These are phyloP conservation scores for Clarireedia homoeocarpa DNA, from an alignment of 2,329 filamentous ascomycete species.

Conservation along the genomic window DNA sequence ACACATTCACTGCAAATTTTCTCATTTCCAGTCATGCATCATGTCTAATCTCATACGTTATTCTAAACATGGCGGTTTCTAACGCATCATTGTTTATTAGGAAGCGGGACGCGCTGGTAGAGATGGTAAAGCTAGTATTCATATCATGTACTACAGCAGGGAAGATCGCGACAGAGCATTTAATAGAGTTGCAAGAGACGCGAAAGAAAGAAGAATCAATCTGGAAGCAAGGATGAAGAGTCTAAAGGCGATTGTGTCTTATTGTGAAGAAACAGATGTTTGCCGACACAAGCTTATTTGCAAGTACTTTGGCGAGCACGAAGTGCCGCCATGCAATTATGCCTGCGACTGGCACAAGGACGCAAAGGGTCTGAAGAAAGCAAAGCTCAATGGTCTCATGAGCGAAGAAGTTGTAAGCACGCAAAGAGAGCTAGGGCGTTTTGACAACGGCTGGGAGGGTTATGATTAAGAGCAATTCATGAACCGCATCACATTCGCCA, in stretches of 20 bases:
- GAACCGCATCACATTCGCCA: no score
- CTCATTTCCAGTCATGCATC: no score
- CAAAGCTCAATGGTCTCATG: conserved; percentile 48
- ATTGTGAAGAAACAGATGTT: conserved; percentile 67
- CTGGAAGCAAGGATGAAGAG: conserved; percentile 51
- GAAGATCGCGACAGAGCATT: conserved; percentile 75
- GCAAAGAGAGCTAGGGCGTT: conserved; percentile 50
- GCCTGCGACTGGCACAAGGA: conserved; percentile 78
- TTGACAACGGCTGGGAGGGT: conserved; percentile 48
- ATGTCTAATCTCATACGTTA: no score
- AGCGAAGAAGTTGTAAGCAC: conserved; percentile 58
- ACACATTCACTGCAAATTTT: no score
- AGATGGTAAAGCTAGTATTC: conserved; percentile 79
- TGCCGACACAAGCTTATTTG: conserved; percentile 74
- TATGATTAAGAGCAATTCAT: conserved; percentile 23
- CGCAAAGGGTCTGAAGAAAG: conserved; percentile 44
- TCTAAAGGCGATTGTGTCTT: conserved; percentile 61
- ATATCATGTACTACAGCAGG: conserved; percentile 84
- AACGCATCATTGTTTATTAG: conserved; percentile 7
- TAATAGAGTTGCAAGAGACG: conserved; percentile 42
- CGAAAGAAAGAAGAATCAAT: conserved; percentile 33
- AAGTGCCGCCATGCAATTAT: conserved; percentile 55
- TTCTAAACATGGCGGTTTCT: no score
- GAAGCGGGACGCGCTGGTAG: conserved; percentile 87
- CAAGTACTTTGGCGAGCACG: conserved; percentile 66